Evolutionary conservation across 2,329 filamentous ascomycete species (phyloP).

Genomic region (Cercospora sp.): DNA sequence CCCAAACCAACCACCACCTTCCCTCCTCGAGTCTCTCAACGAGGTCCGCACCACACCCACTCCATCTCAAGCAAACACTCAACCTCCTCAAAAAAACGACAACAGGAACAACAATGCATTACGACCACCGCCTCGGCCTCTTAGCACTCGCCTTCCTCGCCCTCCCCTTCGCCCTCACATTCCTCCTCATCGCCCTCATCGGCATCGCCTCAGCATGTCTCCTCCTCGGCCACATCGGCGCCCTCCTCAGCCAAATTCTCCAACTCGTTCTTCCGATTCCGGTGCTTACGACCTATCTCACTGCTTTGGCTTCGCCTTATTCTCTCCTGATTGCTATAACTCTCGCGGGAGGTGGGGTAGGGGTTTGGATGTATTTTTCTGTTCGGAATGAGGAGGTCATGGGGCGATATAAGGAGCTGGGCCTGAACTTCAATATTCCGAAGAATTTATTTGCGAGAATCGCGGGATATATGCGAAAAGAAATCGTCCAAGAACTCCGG

Average conservation of each 20-base stretch:
- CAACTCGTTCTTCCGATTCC: not conserved
- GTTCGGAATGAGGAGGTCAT: not conserved
- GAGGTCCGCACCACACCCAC: not conserved
- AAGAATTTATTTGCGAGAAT: not conserved
- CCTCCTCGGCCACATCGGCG: conserved; percentile 7
- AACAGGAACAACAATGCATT: not conserved
- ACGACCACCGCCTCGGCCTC: not conserved
- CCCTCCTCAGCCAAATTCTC: not conserved
- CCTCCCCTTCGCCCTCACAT: not conserved
- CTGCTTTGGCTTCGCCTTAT: not conserved
- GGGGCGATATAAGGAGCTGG: not conserved
- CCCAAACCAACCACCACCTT: not conserved
- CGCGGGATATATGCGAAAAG: not conserved
- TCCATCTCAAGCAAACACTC: not conserved
- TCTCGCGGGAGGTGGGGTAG: not conserved
- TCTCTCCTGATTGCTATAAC: not conserved
- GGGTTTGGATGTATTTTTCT: not conserved
- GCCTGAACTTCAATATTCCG: not conserved
- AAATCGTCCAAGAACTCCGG: not conserved
- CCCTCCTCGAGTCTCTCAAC: not conserved
- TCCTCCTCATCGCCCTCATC: conserved; percentile 7
- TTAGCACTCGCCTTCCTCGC: not conserved
- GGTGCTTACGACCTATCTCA: not conserved
- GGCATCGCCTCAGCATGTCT: not conserved
- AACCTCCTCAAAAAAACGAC: not conserved